Conservation (phyloP, 495 filamentous ascomycete genomes). For the Aspergillus nanangensis region DNA sequence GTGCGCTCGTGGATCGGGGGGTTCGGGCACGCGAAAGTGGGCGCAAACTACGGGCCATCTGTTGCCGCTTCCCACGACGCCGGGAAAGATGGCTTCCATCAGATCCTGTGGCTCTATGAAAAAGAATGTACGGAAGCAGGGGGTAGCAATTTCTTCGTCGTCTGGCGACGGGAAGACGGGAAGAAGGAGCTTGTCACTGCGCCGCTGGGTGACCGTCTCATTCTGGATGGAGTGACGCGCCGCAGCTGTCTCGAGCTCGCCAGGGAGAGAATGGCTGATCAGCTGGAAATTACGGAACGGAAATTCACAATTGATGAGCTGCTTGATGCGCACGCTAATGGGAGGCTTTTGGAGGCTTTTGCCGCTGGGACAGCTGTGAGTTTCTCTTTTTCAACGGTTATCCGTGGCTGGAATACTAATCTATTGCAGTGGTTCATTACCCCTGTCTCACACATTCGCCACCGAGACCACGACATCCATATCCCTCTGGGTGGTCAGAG, state of each 20-base stretch:
- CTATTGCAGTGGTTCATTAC: conserved; percentile 6
- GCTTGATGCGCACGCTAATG: conserved; percentile 1
- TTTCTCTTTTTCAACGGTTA: not conserved
- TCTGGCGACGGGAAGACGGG: conserved; percentile 60
- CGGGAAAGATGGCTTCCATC: conserved; percentile 12
- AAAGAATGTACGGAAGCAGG: conserved; percentile 86
- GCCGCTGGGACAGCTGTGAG: conserved; percentile 9
- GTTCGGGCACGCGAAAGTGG: conserved; percentile 23
- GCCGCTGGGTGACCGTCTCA: conserved; percentile 74
- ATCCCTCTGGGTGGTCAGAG: conserved; percentile 3
- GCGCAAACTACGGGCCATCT: conserved; percentile 26
- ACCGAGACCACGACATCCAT: not conserved
- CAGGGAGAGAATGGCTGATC: conserved; percentile 52
- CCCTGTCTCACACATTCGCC: conserved; percentile 4
- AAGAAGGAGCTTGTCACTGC: conserved; percentile 69
- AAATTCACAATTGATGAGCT: conserved; percentile 9
- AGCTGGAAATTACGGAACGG: conserved; percentile 6
- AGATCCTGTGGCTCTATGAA: conserved; percentile 38
- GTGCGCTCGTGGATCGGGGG: conserved; percentile 26
- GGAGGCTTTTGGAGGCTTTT: conserved; percentile 8
- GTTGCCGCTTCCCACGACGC: conserved; percentile 17
- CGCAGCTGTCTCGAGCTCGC: conserved; percentile 71
- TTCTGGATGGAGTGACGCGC: conserved; percentile 77
- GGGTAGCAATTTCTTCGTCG: conserved; percentile 85
- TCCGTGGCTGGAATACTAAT: not conserved